Conservation (phyloP, 164 flowering plant species). For the Litsea cubeba region DNA sequence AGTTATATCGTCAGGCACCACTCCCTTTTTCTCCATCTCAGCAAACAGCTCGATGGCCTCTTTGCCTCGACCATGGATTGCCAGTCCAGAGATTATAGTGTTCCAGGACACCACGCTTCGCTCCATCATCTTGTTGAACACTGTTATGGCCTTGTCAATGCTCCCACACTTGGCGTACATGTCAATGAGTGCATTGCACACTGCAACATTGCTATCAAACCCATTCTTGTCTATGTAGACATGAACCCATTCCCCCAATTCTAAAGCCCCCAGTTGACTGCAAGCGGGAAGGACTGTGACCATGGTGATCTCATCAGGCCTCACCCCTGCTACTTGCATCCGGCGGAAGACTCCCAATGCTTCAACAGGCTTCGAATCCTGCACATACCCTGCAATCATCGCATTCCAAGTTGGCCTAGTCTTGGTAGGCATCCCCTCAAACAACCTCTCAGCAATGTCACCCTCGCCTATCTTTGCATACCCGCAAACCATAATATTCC, state of each 20-base stretch:
- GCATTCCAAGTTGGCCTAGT: conserved; percentile 28
- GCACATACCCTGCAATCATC: conserved; percentile 20
- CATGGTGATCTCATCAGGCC: conserved; percentile 21
- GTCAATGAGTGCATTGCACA: conserved; percentile 25
- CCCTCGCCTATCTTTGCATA: conserved; percentile 20
- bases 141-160: conserved; percentile 23
- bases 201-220: conserved; percentile 11
- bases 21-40: conserved; percentile 17
- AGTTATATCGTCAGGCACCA: conserved; percentile 25
- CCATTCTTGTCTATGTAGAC: conserved; percentile 12
- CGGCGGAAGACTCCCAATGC: conserved; percentile 18
- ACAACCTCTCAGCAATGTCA: conserved; percentile 16
- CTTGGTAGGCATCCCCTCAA: conserved; percentile 18
- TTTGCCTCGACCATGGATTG: conserved; percentile 21
- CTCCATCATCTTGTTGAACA: conserved; percentile 19
- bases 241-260: conserved; percentile 26
- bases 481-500: conserved; percentile 32
- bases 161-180: conserved; percentile 27
- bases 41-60: conserved; percentile 18
- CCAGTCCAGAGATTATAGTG: conserved; percentile 25
- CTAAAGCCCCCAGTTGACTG: conserved; percentile 23
- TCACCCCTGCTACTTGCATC: conserved; percentile 23
- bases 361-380: conserved; percentile 22
- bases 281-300: conserved; percentile 24
- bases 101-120: conserved; percentile 24